Conservation (phyloP, 208 protist species). For the Hexamita inflata region DNA sequence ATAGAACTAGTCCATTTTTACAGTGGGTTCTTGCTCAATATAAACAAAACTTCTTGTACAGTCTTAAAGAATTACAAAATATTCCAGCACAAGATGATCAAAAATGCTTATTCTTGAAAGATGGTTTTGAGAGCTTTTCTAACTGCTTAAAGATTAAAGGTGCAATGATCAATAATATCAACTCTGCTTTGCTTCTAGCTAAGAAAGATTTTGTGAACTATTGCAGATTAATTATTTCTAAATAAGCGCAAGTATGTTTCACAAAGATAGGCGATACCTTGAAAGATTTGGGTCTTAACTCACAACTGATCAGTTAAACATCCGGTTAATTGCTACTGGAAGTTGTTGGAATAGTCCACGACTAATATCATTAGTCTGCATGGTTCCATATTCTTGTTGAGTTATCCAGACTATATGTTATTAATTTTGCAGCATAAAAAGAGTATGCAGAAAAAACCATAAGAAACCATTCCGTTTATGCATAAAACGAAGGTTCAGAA, state of each 20-base stretch:
- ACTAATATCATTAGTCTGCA: neutral
- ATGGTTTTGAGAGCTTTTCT: neutral
- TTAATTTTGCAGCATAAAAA: neutral
- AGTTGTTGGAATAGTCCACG: neutral
- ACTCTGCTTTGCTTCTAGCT: neutral
- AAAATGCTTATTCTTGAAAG: neutral
- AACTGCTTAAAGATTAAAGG: conserved; percentile 12
- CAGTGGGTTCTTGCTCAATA: neutral
- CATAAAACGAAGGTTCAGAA: neutral
- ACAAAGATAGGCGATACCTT: neutral
- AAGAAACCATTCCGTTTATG: neutral
- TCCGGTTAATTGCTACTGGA: neutral
- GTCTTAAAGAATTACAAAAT: neutral
- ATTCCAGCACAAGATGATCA: neutral
- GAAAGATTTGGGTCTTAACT: neutral
- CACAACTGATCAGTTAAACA: conserved; percentile 2
- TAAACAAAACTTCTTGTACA: neutral
- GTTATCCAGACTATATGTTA: neutral
- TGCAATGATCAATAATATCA: conserved; percentile 19
- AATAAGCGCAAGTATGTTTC: neutral
- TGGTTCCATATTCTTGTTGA: conserved; percentile 9
- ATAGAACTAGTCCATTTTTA: neutral
- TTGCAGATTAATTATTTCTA: neutral
- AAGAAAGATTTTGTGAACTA: neutral
- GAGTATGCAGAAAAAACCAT: neutral